Evolutionary conservation across 2,329 filamentous ascomycete genomes (phyloP).

Genomic region (Neofusicoccum ribis): DNA sequence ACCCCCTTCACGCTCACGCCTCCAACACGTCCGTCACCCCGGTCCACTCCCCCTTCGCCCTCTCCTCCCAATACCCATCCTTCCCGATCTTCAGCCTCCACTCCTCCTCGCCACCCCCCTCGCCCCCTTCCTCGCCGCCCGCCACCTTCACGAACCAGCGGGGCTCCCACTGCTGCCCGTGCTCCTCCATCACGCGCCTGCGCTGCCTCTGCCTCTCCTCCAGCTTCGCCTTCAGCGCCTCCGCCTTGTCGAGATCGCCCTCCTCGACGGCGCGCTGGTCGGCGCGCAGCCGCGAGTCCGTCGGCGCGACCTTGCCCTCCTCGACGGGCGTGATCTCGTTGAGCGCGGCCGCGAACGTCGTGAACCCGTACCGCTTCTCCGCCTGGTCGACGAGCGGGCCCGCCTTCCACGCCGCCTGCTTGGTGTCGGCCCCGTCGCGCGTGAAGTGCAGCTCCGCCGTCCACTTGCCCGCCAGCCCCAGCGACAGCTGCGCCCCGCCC

Average conservation of each 20-base stretch:
- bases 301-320: constrained; percentile 70
- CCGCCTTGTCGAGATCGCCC: constrained; percentile 79
- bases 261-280: constrained; percentile 85
- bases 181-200: constrained; percentile 72
- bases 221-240: constrained; percentile 76
- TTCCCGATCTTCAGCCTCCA: constrained; percentile 72
- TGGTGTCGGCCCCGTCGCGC: constrained; percentile 59
- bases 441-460: constrained; percentile 70
- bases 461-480: constrained; percentile 81
- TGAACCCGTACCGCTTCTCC: constrained; percentile 81
- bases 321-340: constrained; percentile 88
- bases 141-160: constrained; percentile 78
- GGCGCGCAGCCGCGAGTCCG: constrained; percentile 79
- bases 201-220: constrained; percentile 83
- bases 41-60: constrained; percentile 67
- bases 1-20: background rate
- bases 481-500: constrained; percentile 64
- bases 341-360: constrained; percentile 77
- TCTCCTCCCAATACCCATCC: constrained; percentile 92
- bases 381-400: constrained; percentile 78
- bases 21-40: constrained; percentile 58
- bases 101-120: constrained; percentile 45
- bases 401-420: constrained; percentile 74
- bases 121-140: constrained; percentile 30
- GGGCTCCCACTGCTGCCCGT: constrained; percentile 70